phyloP scores from a whole-genome alignment of 345 rosid genomes.

The Nephelium lappaceum region DNA sequence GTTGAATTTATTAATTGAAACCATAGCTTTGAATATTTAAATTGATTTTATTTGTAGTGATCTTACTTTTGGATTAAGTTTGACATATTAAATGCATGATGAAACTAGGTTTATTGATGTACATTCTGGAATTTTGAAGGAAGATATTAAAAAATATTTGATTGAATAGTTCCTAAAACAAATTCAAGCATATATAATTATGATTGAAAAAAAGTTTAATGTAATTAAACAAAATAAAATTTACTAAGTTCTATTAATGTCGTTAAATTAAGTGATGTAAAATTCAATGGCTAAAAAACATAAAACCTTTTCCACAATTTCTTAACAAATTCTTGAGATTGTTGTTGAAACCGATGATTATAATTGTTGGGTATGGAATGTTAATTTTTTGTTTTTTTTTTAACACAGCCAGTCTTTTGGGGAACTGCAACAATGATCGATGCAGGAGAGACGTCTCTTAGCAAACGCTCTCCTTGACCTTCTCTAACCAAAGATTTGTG shows the following conservation, averaged over 20 bases:
- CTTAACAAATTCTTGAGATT: not conserved
- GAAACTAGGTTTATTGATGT: not conserved
- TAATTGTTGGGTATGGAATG: no score
- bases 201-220: no score
- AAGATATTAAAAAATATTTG: no score
- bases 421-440: slow-evolving; percentile 68
- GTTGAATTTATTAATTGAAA: not conserved
- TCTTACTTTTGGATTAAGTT: no score
- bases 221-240: not conserved
- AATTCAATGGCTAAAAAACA: no score
- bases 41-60: not conserved
- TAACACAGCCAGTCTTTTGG: slow-evolving; percentile 63
- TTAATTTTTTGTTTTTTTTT: no score
- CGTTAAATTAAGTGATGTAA: no score
- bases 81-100: not conserved
- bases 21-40: no score
- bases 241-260: not conserved
- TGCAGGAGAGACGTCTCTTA: slow-evolving; percentile 71
- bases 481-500: slow-evolving; percentile 68
- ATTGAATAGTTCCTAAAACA: no score
- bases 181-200: not conserved
- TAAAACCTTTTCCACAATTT: not conserved
- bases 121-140: no score
- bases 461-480: slow-evolving; percentile 70
- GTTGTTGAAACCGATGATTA: no score